These are phyloP conservation scores for Auricularia sp. DNA, from an alignment of 768 basidiomycete species.

Conservation along the genomic window DNA sequence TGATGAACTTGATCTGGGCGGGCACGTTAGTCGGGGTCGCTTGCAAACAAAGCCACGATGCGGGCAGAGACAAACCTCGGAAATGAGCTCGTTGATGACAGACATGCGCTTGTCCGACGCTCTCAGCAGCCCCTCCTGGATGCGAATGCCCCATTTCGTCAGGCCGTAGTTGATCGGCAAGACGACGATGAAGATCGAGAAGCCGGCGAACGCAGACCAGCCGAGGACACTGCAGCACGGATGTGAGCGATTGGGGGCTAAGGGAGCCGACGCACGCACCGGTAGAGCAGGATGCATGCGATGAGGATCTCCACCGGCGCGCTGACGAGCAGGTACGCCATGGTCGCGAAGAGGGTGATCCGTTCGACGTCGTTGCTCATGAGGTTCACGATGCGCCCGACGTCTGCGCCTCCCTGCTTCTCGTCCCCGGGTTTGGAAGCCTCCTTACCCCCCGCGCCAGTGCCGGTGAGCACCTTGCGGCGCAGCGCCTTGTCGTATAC, in stretches of 20 bases:
- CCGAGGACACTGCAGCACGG: conserved; percentile 30
- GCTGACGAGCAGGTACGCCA: not conserved
- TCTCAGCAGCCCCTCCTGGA: conserved; percentile 22
- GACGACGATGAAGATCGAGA: conserved; percentile 29
- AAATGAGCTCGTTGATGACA: conserved; percentile 35
- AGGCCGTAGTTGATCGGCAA: conserved; percentile 32
- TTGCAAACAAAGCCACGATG: not conserved
- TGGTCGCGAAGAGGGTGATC: conserved; percentile 14
- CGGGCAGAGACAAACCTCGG: not conserved
- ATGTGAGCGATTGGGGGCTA: not conserved
- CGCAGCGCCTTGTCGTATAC: conserved; percentile 86
- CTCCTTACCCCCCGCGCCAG: conserved; percentile 22
- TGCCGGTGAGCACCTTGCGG: conserved; percentile 61
- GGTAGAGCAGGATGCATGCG: conserved; percentile 25
- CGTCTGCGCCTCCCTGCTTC: conserved; percentile 59
- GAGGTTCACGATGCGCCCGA: conserved; percentile 83
- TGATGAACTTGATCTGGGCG: conserved; percentile 25
- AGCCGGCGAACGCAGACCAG: conserved; percentile 36
- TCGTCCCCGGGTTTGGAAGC: conserved; percentile 9
- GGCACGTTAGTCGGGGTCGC: not conserved
- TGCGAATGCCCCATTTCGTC: conserved; percentile 27
- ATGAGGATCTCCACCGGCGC: conserved; percentile 25
- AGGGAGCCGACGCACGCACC: conserved; percentile 14
- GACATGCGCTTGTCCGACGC: conserved; percentile 35
- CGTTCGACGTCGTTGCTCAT: conserved; percentile 74